Base-by-base conservation (phyloP, 768 basidiomycete genomes). In the Boletus vinaceobasis region DNA sequence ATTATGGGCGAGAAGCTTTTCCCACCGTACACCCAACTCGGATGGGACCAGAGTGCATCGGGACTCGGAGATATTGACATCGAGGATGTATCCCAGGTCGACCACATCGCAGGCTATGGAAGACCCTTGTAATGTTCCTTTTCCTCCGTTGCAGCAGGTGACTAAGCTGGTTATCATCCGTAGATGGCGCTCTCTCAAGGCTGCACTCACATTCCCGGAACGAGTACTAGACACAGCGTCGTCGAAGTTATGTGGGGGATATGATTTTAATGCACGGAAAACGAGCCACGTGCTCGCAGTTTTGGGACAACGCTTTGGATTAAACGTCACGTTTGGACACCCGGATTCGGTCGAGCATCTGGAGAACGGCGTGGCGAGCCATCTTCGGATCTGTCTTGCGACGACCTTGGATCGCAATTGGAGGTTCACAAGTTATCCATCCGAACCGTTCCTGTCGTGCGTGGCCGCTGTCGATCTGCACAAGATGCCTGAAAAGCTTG, bases 381-480 rank as follows among this genome's bases (percentile, higher is more conserved):
- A 65, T 27, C 52, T 62, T 1, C 60, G 52, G 2, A 23, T 57
- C 7, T 65, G 55, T 27, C 53, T 21, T 21, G 21, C 29, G 33
- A 55, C 36, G 1, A 57, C 55, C 15, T 15, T 39, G 49, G 52
- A 56, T 33, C 45, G 57, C 14, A 37, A 43, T 6, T 58, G 62
- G 53, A 44, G 42, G 11, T 60, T 58, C 33, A 64, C 62, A 14
- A 39, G 23, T 11, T 56, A 62, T 43, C 56, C 64, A 15, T 63
- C 57, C 17, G 61, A 65, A n/a, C 53, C 61, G 5, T 14, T 63
- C 11, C 14, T 65, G 14, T 65, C 63, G 1, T 65, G 48, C 17
- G 51, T 45, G 10, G 62, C 63, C 1, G 59, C 62, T 9, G 10
- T 4, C 7, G 5, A 35, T 6, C 32, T 62, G 10, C 55, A 63